Evolutionary conservation across 2,329 filamentous ascomycete genomes (phyloP).

Genomic region (Pyrenophora graminea): DNA sequence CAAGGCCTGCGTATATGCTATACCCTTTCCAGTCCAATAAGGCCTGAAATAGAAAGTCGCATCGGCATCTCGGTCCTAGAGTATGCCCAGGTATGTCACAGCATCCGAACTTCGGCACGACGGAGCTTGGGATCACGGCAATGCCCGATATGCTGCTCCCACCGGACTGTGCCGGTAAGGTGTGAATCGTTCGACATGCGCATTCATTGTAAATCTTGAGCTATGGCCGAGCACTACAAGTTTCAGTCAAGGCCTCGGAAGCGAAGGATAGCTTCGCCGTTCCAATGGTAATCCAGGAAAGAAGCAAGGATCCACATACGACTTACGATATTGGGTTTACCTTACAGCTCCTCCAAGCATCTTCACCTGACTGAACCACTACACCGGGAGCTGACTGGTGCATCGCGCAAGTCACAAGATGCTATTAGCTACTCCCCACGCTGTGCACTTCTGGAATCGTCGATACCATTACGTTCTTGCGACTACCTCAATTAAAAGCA

Average conservation of each 20-base stretch:
- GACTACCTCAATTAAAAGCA: conserved; percentile 13
- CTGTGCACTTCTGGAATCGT: conserved; percentile 27
- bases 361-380: conserved; percentile 18
- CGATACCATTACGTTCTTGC: conserved; percentile 27
- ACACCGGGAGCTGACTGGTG: conserved; percentile 24
- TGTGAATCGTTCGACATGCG: conserved; percentile 33
- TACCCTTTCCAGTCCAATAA: too few relatives aligned
- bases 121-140: conserved; percentile 16
- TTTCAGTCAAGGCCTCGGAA: conserved; percentile 19
- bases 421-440: conserved; percentile 20
- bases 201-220: conserved; percentile 8
- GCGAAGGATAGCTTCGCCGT: conserved; percentile 18
- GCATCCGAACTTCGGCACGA: conserved; percentile 6
- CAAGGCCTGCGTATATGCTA: too few relatives aligned
- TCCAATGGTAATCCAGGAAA: conserved; percentile 9
- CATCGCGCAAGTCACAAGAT: conserved; percentile 22
- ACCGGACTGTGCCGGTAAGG: conserved; percentile 27
- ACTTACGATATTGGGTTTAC: conserved; percentile 27
- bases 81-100: conserved; percentile 16
- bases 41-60: not conserved
- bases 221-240: conserved; percentile 8
- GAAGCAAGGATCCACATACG: conserved; percentile 21
- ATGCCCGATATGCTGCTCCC: conserved; percentile 17
- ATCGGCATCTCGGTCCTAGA: conserved; percentile 15
- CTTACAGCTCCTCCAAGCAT: conserved; percentile 27